Base-by-base conservation (phyloP, 2,329 filamentous ascomycete genomes). In the Colletotrichum sp. region DNA sequence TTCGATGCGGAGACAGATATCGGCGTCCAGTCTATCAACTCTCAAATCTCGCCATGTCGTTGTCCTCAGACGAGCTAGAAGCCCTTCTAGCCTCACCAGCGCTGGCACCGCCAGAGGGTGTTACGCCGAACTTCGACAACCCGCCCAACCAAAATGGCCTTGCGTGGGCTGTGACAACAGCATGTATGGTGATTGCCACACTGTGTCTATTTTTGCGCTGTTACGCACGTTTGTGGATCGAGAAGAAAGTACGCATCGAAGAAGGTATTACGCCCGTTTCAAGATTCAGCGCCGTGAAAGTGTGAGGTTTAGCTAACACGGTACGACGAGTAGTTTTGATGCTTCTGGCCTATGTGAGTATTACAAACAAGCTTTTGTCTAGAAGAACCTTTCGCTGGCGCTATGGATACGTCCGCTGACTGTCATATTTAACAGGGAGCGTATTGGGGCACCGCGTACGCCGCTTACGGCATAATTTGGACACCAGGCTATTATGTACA, bases 111-210 rank as follows among this genome's bases (percentile, higher is more conserved):
- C 77, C 77, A 18, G 68, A 63, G 5, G 72, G 55, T 8, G 66
- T 65, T 5, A 64, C 62, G 32, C 57, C 65, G 44, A 69, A 73
- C 52, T 78, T 77, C 28, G 48, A 71, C 15, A 69, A 76, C 48
- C 75, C 75, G 34, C 72, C 77, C 5, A 77, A 78, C 62, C 55
- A 67, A 8, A 78, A 78, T 34, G 63, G 28, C 7, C 59, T 78
- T 22, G 77, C 75, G 3, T 39, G 67, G 26, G 55, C 48, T 5
- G 52, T 78, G 28, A 75, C 69, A 16, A 69, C 68, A 30, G n/a
- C 75, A 15, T 74, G 69, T 34, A 18, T 69, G 8, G 65, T 60
- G 8, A 52, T 75, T 15, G 36, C 55, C 13, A 65, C 71, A 4
- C 13, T 78, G 22, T 78, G 72, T 26, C 34, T 77, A 6, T 3